Percentiles rank a stretch among this genome's conserved stretches.
Evolutionary conservation across 2,329 filamentous ascomycete genomes (phyloP).

Genomic region (Colletotrichum trifolii): DNA sequence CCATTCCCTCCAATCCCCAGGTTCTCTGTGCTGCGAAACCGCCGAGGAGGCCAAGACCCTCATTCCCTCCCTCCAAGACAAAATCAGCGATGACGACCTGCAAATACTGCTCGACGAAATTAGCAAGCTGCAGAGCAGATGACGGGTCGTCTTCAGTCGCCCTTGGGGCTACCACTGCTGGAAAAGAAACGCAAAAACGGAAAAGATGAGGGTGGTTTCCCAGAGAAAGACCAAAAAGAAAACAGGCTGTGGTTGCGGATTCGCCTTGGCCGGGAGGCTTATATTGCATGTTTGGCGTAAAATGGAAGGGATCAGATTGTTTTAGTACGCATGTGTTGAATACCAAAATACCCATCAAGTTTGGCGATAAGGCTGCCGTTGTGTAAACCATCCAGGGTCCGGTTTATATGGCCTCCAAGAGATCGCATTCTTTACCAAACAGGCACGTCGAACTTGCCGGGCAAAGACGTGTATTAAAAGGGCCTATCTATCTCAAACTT

Average conservation of each 20-base stretch:
- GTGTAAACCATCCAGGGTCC: too few relatives aligned
- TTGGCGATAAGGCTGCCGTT: slow-evolving; percentile 6
- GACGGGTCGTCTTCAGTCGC: slow-evolving; percentile 15
- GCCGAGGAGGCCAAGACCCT: slow-evolving; percentile 97
- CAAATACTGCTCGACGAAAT: slow-evolving; percentile 92
- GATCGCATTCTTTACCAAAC: too few relatives aligned
- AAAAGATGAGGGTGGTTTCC: background rate
- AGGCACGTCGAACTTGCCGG: too few relatives aligned
- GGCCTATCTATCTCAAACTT: background rate
- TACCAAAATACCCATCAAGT: slow-evolving; percentile 36
- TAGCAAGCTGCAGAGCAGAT: slow-evolving; percentile 73
- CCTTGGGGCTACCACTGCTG: background rate
- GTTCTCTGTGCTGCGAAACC: slow-evolving; percentile 90
- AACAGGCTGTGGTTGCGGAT: slow-evolving; percentile 4
- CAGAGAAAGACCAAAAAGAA: slow-evolving; percentile 11
- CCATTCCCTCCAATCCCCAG: slow-evolving; percentile 55
- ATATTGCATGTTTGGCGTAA: slow-evolving; percentile 37
- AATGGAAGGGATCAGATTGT: slow-evolving; percentile 33
- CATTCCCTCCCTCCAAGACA: slow-evolving; percentile 88
- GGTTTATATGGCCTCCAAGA: too few relatives aligned
- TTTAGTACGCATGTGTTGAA: slow-evolving; percentile 36
- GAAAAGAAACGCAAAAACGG: background rate
- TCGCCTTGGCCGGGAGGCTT: slow-evolving; percentile 24
- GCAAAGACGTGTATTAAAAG: background rate
- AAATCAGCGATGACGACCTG: slow-evolving; percentile 90